Evolutionary conservation across 352 stramenopile genomes (phyloP), one percentile per base, ranked within the genome.

Genomic region (Pythium chondricola): DNA sequence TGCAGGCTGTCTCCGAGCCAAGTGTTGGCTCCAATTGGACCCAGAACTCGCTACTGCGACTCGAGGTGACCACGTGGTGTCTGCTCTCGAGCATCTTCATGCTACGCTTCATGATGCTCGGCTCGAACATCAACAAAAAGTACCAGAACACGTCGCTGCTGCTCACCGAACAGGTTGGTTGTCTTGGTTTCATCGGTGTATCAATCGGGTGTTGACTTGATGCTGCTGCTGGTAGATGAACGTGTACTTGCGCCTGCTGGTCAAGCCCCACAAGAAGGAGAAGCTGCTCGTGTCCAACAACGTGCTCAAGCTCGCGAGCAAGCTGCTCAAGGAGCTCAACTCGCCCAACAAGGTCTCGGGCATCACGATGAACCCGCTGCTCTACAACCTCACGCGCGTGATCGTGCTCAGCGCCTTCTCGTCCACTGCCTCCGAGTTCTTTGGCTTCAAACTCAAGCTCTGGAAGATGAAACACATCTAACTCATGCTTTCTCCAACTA

Each of bases 131-230:
- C 56, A 96, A 96, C 63, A 83, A 85, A 52, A 95, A 92, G 63
- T 96, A 95, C 59, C 75, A 93, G 43, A 93, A 96, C 71, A 94
- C 83, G n/a, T 90, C 81, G 55, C 65, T 96, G 31, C 69, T 96
- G 46, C 58, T 96, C 48, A 96, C 85, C 10, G 85, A 95, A 65
- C 83, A 95, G 76, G 80, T 91, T 58, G 22, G 36, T 18, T 45
- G 24, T 43, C 25, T 21, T 14, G 11, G 4, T 21, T 3, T 42
- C 1, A 2, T n/a, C n/a, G n/a, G n/a, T n/a, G n/a, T n/a, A n/a
- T n/a, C n/a, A n/a, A n/a, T n/a, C n/a, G n/a, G n/a, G n/a, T n/a
- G n/a, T n/a, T n/a, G n/a, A n/a, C n/a, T n/a, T n/a, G n/a, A n/a
- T n/a, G n/a, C n/a, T n/a, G n/a, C n/a, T 13, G 29, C 46, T 22